phyloP scores from a whole-genome alignment of 805 yeast species.

The Yarrowia porcina region DNA sequence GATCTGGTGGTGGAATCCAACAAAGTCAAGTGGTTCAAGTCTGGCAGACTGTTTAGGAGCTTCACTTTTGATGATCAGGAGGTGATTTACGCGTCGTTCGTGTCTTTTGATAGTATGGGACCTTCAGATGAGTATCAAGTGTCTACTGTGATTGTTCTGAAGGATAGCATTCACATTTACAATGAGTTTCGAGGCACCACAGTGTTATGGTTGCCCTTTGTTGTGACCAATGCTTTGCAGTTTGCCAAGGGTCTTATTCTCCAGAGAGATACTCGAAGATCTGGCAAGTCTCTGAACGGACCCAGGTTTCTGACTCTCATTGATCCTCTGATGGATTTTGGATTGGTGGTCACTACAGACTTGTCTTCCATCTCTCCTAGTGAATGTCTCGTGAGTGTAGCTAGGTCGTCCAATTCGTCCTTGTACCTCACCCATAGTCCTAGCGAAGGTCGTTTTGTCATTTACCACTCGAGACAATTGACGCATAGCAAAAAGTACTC shows the following conservation, averaged over 20 bases:
- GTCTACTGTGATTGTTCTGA: slow-evolving; percentile 9
- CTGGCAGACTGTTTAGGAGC: slow-evolving; percentile 49
- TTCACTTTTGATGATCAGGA: slow-evolving; percentile 48
- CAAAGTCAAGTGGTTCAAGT: slow-evolving; percentile 43
- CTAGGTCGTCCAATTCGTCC: slow-evolving; percentile 42
- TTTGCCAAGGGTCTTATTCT: slow-evolving; percentile 66
- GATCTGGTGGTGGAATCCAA: neutral
- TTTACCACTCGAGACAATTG: slow-evolving; percentile 57
- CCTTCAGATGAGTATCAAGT: slow-evolving; percentile 2
- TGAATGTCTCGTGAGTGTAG: slow-evolving; percentile 59
- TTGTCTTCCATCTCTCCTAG: slow-evolving; percentile 58
- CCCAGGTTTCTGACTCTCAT: slow-evolving; percentile 59
- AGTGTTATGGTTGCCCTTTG: slow-evolving; percentile 52
- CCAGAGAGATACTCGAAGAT: slow-evolving; percentile 45
- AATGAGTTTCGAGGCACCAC: neutral
- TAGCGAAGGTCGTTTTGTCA: slow-evolving; percentile 44
- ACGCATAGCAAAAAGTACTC: slow-evolving; percentile 27
- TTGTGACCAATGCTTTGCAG: slow-evolving; percentile 56
- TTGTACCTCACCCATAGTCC: slow-evolving; percentile 58
- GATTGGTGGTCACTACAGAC: slow-evolving; percentile 67
- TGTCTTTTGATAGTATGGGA: slow-evolving; percentile 43
- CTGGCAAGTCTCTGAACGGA: slow-evolving; percentile 25
- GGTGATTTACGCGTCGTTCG: slow-evolving; percentile 60
- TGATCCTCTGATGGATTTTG: slow-evolving; percentile 73
- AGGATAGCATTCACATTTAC: slow-evolving; percentile 9